Evolutionary conservation across 345 rosid species (phyloP).

Genomic region (Linum trigynum): DNA sequence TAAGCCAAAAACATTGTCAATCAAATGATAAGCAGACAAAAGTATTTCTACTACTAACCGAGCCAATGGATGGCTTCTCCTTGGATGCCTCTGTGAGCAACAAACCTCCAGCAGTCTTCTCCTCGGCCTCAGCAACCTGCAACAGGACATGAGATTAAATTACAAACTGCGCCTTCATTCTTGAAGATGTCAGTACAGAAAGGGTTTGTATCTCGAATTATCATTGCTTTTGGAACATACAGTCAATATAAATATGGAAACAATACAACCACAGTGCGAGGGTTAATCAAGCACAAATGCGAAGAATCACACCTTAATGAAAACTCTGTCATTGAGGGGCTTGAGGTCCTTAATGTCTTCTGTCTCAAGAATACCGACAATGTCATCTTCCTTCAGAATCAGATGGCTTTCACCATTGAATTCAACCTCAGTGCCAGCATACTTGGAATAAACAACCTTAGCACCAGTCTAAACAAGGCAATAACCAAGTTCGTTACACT

Average conservation of each 20-base stretch:
- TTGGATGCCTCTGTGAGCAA: conserved; percentile 71
- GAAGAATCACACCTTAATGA: conserved; percentile 51
- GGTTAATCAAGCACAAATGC: too few species aligned
- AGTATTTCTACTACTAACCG: conserved; percentile 28
- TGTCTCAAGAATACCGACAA: conserved; percentile 88
- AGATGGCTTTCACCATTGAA: conserved; percentile 76
- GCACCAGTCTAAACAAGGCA: conserved; percentile 49
- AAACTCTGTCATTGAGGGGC: conserved; percentile 81
- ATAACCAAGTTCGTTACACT: not conserved
- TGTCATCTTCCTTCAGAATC: conserved; percentile 82
- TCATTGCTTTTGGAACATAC: too few species aligned
- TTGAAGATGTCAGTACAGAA: too few species aligned
- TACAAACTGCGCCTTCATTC: too few species aligned
- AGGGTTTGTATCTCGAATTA: too few species aligned
- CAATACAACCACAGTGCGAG: too few species aligned
- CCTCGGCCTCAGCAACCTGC: conserved; percentile 87
- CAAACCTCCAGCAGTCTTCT: conserved; percentile 92
- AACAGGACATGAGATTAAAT: not conserved
- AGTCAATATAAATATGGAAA: too few species aligned
- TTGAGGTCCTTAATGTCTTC: conserved; percentile 85
- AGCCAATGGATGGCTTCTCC: conserved; percentile 91
- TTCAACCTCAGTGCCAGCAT: conserved; percentile 82
- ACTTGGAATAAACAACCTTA: conserved; percentile 75
- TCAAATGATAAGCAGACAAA: not conserved
- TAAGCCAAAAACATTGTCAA: not conserved